phyloP scores from a whole-genome alignment of 2,329 filamentous ascomycete species.

The Phoma sp. region DNA sequence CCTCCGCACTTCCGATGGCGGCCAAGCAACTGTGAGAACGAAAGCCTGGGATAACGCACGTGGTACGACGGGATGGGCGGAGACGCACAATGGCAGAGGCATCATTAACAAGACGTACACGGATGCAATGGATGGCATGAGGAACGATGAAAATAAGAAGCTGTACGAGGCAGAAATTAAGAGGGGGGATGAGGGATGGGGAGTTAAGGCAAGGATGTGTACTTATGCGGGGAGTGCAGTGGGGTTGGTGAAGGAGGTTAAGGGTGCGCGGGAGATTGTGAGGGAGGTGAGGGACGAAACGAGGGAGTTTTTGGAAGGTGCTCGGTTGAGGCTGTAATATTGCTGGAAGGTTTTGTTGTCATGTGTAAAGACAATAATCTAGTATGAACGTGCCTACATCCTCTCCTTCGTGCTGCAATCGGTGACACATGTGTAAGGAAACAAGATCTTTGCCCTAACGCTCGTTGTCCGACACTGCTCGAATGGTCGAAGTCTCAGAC shows the following conservation, averaged over 20 bases:
- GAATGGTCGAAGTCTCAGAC: slow-evolving; percentile 31
- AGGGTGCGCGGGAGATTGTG: slow-evolving; percentile 61
- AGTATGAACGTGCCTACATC: too few species aligned
- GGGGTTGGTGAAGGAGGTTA: slow-evolving; percentile 62
- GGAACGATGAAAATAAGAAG: slow-evolving; percentile 53
- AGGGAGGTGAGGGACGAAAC: slow-evolving; percentile 54
- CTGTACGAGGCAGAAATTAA: slow-evolving; percentile 58
- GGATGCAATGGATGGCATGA: slow-evolving; percentile 51
- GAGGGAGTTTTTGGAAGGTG: slow-evolving; percentile 35
- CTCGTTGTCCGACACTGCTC: slow-evolving; percentile 39
- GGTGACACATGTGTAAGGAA: background rate
- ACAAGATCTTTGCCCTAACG: slow-evolving; percentile 4
- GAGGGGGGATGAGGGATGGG: slow-evolving; percentile 63
- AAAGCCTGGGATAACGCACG: slow-evolving; percentile 62
- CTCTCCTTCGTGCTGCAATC: background rate
- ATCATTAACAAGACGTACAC: slow-evolving; percentile 63
- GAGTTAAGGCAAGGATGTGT: slow-evolving; percentile 59
- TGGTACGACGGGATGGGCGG: slow-evolving; percentile 66
- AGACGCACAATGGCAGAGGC: slow-evolving; percentile 64
- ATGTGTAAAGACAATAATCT: background rate
- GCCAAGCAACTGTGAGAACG: slow-evolving; percentile 58
- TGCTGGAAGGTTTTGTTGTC: background rate
- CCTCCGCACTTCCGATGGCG: slow-evolving; percentile 58
- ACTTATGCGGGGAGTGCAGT: slow-evolving; percentile 70
- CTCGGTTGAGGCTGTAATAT: background rate